These are phyloP conservation scores for Elsinoe ampelina DNA, from an alignment of 2,329 filamentous ascomycete species.

Conservation along the genomic window DNA sequence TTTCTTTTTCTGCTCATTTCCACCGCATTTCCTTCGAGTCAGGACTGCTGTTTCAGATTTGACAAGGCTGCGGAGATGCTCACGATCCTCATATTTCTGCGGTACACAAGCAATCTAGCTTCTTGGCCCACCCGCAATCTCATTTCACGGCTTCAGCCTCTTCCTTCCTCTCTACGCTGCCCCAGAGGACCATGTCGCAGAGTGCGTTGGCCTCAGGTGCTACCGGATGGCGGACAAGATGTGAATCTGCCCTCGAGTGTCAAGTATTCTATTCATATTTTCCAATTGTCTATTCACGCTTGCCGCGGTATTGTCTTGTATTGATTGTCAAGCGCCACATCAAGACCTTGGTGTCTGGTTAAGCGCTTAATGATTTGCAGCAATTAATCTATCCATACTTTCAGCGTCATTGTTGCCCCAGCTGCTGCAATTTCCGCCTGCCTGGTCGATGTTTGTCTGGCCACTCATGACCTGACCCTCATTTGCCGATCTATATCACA, in stretches of 20 bases:
- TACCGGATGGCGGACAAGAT: not conserved
- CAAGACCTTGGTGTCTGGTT: not conserved
- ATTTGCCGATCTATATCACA: constrained; percentile 8
- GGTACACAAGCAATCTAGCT: constrained; percentile 6
- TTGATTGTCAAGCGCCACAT: constrained; percentile 6
- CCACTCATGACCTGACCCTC: not conserved
- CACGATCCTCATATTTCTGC: not conserved
- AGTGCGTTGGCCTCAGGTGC: not conserved
- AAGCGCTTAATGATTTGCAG: constrained; percentile 9
- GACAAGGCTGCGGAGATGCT: constrained; percentile 2
- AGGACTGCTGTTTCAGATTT: constrained; percentile 1
- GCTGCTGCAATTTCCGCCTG: constrained; percentile 9
- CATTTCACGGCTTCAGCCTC: constrained; percentile 8
- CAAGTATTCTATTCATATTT: not conserved
- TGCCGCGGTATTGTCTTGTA: not conserved
- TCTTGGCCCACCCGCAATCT: constrained; percentile 6
- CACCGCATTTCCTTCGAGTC: not conserved
- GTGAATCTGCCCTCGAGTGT: not conserved
- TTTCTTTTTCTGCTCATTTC: not conserved
- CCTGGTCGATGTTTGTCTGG: constrained; percentile 8
- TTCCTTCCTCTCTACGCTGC: not conserved
- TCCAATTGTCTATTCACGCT: not conserved
- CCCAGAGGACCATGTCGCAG: not conserved
- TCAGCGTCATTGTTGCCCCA: constrained; percentile 10
- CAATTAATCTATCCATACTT: constrained; percentile 7